Percentiles rank a stretch among this genome's conserved stretches.
These are phyloP conservation scores for Diaporthe sp. DNA, from an alignment of 2,329 filamentous ascomycete genomes.

Conservation along the genomic window DNA sequence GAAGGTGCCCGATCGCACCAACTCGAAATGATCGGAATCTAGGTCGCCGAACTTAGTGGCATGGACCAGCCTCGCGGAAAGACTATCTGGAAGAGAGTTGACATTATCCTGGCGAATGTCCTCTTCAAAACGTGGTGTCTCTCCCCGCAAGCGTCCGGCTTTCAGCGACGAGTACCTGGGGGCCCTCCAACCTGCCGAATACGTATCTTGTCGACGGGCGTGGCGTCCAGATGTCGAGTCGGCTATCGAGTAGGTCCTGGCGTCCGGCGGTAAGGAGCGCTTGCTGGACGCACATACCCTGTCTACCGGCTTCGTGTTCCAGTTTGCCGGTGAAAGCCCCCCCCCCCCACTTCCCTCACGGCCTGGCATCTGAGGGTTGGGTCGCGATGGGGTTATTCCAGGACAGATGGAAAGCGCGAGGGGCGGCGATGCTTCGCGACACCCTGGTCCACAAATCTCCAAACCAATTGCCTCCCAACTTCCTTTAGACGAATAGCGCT, in stretches of 20 bases:
- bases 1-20: no score
- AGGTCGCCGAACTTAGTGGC: slow-evolving; percentile 49
- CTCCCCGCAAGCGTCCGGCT: slow-evolving; percentile 59
- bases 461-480: no score
- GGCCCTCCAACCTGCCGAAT: slow-evolving; percentile 67
- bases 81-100: slow-evolving; percentile 50
- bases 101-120: slow-evolving; percentile 52
- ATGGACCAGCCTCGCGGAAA: slow-evolving; percentile 56
- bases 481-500: no score
- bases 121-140: slow-evolving; percentile 63
- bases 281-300: slow-evolving; percentile 49
- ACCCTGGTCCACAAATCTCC: no score
- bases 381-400: no score
- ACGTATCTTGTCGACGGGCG: slow-evolving; percentile 69
- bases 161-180: slow-evolving; percentile 63
- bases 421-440: no score
- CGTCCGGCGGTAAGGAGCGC: slow-evolving; percentile 59
- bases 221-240: slow-evolving; percentile 59
- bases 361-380: no score
- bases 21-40: slow-evolving; percentile 49
- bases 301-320: slow-evolving; percentile 48
- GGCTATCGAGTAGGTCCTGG: slow-evolving; percentile 57
- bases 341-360: no score
- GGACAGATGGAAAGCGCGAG: no score
- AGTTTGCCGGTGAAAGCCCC: no score